Percentiles rank a stretch among this genome's conserved stretches.
Conservation (phyloP, 495 filamentous ascomycete species). For the Podospora tetraspora region DNA sequence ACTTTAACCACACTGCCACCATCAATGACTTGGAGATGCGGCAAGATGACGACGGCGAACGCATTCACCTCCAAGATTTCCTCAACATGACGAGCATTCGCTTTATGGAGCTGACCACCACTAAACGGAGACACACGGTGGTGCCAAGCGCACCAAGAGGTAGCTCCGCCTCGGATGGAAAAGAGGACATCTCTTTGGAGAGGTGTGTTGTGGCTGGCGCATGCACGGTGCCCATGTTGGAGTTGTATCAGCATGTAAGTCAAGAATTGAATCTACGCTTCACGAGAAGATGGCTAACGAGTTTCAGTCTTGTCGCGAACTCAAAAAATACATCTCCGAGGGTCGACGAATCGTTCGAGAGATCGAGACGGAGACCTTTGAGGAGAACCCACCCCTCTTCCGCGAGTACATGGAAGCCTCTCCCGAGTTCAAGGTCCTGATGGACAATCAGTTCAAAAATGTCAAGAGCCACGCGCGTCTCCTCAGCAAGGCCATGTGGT, state of each 20-base stretch:
- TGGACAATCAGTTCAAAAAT: conserved; percentile 97
- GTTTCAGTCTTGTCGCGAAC: conserved; percentile 74
- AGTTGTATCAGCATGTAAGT: conserved; percentile 87
- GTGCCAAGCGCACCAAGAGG: conserved; percentile 49
- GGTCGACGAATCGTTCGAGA: conserved; percentile 80
- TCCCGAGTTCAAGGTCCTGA: conserved; percentile 71
- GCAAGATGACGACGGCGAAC: conserved; percentile 49
- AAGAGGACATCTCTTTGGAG: conserved; percentile 56
- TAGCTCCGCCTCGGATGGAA: conserved; percentile 38
- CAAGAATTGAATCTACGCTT: background rate
- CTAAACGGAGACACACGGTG: conserved; percentile 81
- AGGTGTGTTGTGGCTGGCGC: conserved; percentile 81
- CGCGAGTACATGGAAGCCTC: conserved; percentile 84
- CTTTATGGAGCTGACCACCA: conserved; percentile 92
- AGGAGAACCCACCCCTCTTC: conserved; percentile 86
- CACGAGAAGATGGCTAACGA: conserved; percentile 27
- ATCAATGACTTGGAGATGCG: conserved; percentile 30
- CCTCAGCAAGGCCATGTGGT: conserved; percentile 92
- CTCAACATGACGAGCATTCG: conserved; percentile 91
- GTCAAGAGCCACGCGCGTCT: conserved; percentile 87
- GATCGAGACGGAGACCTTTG: conserved; percentile 79
- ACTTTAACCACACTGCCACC: conserved; percentile 40
- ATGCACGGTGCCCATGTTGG: conserved; percentile 86
- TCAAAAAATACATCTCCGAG: conserved; percentile 92
- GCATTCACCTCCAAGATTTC: conserved; percentile 86